A percentile compares a stretch with the other conserved stretches of the same genome.
These are phyloP conservation scores for Musa acuminata DNA, from an alignment of 176 grass and related monocot genomes.

Conservation along the genomic window DNA sequence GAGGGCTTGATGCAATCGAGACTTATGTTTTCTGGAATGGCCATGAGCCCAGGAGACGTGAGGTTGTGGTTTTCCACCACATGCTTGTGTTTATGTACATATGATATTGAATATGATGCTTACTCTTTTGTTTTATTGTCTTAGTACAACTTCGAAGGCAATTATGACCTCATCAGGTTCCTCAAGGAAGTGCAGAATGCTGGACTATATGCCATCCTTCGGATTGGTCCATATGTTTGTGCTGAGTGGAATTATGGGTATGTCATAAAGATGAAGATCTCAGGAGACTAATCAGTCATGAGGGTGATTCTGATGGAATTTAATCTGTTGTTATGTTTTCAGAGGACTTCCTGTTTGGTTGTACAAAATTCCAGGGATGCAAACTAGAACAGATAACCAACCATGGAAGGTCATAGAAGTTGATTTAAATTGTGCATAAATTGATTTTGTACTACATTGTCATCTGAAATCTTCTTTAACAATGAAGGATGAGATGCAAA, in stretches of 20 bases:
- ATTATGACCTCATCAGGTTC: constrained; percentile 42
- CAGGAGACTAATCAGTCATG: too few relatives aligned
- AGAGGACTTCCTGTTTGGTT: constrained; percentile 52
- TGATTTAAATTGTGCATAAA: too few relatives aligned
- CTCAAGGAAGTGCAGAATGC: constrained; percentile 50
- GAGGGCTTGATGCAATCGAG: constrained; percentile 49
- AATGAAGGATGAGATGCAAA: constrained; percentile 49
- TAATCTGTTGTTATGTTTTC: neutral
- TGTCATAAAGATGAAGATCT: neutral
- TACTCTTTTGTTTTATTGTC: too few relatives aligned
- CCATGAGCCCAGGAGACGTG: constrained; percentile 32
- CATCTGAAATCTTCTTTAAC: neutral
- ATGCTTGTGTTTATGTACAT: too few relatives aligned
- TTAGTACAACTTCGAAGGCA: constrained; percentile 53
- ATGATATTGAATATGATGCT: too few relatives aligned
- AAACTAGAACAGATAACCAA: constrained; percentile 42
- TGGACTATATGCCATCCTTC: constrained; percentile 33
- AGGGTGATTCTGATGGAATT: too few relatives aligned
- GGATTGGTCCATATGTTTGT: constrained; percentile 45
- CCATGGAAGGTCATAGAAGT: constrained; percentile 31
- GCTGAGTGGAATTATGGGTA: constrained; percentile 50
- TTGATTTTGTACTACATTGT: too few relatives aligned
- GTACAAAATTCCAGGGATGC: constrained; percentile 37
- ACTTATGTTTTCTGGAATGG: constrained; percentile 64
- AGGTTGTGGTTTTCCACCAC: constrained; percentile 13